A percentile compares a stretch with the other conserved stretches of the same genome.
These are phyloP conservation scores for Venturiaceae sp. DNA, from an alignment of 2,329 filamentous ascomycete species.

Conservation along the genomic window DNA sequence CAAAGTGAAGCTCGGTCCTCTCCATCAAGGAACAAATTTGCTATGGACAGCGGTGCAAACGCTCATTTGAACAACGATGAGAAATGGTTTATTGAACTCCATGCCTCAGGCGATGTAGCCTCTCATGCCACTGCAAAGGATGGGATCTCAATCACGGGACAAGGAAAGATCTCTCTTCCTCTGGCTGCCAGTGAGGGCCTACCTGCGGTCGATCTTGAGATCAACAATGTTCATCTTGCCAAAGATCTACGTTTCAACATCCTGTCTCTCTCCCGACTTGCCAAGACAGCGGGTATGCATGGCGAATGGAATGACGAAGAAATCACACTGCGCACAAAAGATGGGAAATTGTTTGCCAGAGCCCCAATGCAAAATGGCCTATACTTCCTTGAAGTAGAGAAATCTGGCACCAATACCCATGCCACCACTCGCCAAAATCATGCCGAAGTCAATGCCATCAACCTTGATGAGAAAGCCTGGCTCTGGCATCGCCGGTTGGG, in stretches of 20 bases:
- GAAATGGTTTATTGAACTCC: background rate
- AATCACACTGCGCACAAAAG: background rate
- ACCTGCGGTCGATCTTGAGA: background rate
- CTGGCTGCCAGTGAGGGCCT: background rate
- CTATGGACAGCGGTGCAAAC: too few species aligned
- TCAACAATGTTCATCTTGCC: background rate
- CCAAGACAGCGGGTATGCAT: background rate
- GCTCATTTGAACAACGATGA: too few species aligned
- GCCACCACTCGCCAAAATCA: background rate
- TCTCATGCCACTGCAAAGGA: background rate
- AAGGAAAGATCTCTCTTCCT: background rate
- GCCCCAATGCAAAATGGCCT: background rate
- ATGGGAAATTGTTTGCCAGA: background rate
- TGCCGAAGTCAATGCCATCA: background rate
- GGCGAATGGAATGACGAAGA: background rate
- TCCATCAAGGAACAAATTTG: too few species aligned
- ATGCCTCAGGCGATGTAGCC: background rate
- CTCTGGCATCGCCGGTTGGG: background rate
- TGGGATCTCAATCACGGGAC: background rate
- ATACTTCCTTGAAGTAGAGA: background rate
- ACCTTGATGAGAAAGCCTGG: background rate
- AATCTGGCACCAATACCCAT: background rate
- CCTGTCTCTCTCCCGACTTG: background rate
- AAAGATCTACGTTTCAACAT: background rate
- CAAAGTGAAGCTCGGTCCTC: too few species aligned